A percentile compares a stretch with the other conserved stretches of the same genome.
These are phyloP conservation scores for Phenoliferia sp. DNA, from an alignment of 1,284 basidiomycete genomes.

Conservation along the genomic window DNA sequence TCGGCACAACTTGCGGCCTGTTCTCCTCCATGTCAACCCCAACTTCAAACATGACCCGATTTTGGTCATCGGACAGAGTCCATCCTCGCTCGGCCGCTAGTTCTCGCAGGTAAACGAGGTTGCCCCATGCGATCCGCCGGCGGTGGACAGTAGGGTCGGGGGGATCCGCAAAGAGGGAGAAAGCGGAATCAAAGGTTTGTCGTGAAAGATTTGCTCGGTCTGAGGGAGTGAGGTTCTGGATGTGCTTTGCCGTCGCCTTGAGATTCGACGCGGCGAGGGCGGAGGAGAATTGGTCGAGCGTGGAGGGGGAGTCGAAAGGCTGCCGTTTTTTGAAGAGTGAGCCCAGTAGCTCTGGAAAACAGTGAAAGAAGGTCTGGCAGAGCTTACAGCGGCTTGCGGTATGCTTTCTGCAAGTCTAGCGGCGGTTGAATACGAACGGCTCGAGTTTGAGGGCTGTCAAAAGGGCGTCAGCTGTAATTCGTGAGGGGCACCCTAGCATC, in stretches of 20 bases:
- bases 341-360: not conserved
- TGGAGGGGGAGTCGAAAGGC: not conserved
- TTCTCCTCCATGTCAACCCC: not conserved
- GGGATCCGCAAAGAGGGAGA: not conserved
- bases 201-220: not conserved
- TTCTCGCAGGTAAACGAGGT: conserved; percentile 6
- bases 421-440: too few relatives aligned
- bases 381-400: too few relatives aligned
- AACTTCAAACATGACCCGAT: not conserved
- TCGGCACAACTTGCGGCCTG: not conserved
- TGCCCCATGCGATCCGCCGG: not conserved
- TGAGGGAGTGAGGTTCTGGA: not conserved
- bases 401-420: too few relatives aligned
- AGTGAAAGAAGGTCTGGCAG: not conserved
- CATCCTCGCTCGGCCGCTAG: not conserved
- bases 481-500: not conserved
- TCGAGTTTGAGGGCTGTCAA: not conserved
- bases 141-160: not conserved
- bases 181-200: conserved; percentile 7
- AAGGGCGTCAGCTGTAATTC: not conserved
- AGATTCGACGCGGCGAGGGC: not conserved
- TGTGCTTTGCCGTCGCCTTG: not conserved
- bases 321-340: not conserved
- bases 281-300: not conserved
- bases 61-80: not conserved